phyloP scores from a whole-genome alignment of 305 asterid genomes.

The Solanum hybrid region DNA sequence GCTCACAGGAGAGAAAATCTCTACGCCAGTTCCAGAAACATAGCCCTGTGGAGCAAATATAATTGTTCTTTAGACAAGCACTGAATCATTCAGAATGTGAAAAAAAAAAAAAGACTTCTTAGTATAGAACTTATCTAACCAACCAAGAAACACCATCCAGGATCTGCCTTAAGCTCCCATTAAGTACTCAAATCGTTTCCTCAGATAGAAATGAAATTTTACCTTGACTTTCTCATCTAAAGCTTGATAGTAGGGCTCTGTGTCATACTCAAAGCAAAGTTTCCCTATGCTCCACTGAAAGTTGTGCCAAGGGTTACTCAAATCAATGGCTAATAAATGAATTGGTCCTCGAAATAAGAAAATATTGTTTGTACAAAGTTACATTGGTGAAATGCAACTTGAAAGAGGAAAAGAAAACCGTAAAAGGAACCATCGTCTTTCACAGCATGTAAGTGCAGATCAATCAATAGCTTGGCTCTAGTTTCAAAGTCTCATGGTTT shows the following conservation, averaged over 20 bases:
- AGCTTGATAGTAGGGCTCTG: conserved; percentile 82
- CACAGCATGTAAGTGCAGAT: background rate
- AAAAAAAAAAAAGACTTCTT: background rate
- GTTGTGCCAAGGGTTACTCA: background rate
- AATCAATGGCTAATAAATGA: background rate
- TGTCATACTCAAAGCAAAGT: conserved; percentile 82
- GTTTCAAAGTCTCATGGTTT: background rate
- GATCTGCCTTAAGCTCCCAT: background rate
- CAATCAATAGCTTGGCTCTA: background rate
- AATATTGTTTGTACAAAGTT: background rate
- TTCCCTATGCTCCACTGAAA: conserved; percentile 74
- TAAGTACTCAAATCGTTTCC: background rate
- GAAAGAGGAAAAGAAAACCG: background rate
- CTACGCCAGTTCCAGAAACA: conserved; percentile 51
- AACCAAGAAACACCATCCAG: background rate
- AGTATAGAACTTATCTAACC: background rate
- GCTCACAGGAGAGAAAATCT: conserved; percentile 80
- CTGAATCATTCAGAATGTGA: background rate
- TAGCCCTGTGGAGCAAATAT: conserved; percentile 35
- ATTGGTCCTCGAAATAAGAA: background rate
- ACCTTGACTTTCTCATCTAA: conserved; percentile 64
- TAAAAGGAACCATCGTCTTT: background rate
- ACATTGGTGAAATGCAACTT: background rate
- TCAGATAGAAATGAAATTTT: background rate
- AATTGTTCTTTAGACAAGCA: conserved; percentile 1